Evolutionary conservation across 768 basidiomycete genomes (phyloP).

Genomic region (Trametes maxima): DNA sequence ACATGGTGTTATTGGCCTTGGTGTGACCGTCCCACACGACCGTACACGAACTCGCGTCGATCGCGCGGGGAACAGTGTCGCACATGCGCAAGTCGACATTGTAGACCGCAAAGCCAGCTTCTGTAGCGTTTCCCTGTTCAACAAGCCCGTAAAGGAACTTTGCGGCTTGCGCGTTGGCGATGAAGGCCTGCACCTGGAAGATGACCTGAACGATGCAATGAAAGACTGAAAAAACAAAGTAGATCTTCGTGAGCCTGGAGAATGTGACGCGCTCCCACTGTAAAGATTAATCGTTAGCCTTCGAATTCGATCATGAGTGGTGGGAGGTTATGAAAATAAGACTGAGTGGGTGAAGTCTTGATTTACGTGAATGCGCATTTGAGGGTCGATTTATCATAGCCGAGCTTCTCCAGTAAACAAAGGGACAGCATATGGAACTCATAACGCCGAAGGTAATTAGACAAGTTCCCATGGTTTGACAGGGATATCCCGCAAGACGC

Average conservation of each 20-base stretch:
- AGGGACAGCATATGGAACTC: too few relatives aligned
- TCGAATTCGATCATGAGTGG: not conserved
- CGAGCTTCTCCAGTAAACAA: too few relatives aligned
- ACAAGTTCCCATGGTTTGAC: too few relatives aligned
- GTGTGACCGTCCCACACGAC: slow-evolving; percentile 52
- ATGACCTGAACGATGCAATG: slow-evolving; percentile 70
- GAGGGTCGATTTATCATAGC: too few relatives aligned
- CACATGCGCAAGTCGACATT: slow-evolving; percentile 57
- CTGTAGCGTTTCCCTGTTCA: slow-evolving; percentile 48
- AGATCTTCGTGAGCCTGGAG: slow-evolving; percentile 64
- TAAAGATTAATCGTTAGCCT: not conserved
- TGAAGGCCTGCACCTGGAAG: slow-evolving; percentile 68
- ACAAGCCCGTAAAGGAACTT: slow-evolving; percentile 54
- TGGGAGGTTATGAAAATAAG: not conserved
- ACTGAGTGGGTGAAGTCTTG: not conserved
- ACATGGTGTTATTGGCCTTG: not conserved
- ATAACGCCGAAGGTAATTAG: too few relatives aligned
- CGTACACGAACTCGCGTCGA: slow-evolving; percentile 44
- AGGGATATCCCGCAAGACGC: too few relatives aligned
- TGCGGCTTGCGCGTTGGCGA: slow-evolving; percentile 62
- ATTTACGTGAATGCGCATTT: not conserved
- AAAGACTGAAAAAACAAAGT: slow-evolving; percentile 65
- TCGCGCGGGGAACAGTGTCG: slow-evolving; percentile 43
- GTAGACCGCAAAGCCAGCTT: slow-evolving; percentile 55
- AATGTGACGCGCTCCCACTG: slow-evolving; percentile 75